A percentile compares a stretch with the other conserved stretches of the same genome.
phyloP scores from a whole-genome alignment of 768 basidiomycete genomes.

The Boletus huronensis region DNA sequence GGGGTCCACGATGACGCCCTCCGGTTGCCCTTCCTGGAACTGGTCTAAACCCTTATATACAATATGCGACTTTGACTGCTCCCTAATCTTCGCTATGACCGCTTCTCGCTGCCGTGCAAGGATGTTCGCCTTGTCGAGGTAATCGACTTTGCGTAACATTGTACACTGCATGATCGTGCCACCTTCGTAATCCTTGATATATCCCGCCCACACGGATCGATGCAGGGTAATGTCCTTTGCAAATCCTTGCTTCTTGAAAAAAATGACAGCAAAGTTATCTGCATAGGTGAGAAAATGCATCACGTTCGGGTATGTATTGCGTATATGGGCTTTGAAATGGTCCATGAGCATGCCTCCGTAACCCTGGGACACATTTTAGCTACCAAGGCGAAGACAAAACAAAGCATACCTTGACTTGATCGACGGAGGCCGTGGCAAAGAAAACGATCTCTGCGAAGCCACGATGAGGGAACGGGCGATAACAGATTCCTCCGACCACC shows the following conservation, averaged over 20 bases:
- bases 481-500: conserved; percentile 97
- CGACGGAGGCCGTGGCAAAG: conserved; percentile 93
- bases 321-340: conserved; percentile 92
- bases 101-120: conserved; percentile 84
- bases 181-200: conserved; percentile 99
- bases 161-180: conserved; percentile 99
- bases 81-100: conserved; percentile 82
- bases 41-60: conserved; percentile 76
- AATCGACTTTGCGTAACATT: conserved; percentile 90
- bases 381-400: neutral
- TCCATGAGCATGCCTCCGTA: conserved; percentile 99
- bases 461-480: conserved; percentile 90
- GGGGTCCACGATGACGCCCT: conserved; percentile 56
- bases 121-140: conserved; percentile 74
- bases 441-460: conserved; percentile 98
- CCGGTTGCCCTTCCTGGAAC: conserved; percentile 59
- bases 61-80: conserved; percentile 82
- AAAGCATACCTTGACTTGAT: conserved; percentile 86
- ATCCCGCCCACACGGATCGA: conserved; percentile 92
- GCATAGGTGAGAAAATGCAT: conserved; percentile 97
- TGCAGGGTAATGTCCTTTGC: conserved; percentile 95
- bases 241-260: conserved; percentile 99
- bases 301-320: conserved; percentile 77
- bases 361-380: conserved; percentile 51
- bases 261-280: conserved; percentile 98